phyloP scores from a whole-genome alignment of 768 basidiomycete species.

The Boletus fagicola region DNA sequence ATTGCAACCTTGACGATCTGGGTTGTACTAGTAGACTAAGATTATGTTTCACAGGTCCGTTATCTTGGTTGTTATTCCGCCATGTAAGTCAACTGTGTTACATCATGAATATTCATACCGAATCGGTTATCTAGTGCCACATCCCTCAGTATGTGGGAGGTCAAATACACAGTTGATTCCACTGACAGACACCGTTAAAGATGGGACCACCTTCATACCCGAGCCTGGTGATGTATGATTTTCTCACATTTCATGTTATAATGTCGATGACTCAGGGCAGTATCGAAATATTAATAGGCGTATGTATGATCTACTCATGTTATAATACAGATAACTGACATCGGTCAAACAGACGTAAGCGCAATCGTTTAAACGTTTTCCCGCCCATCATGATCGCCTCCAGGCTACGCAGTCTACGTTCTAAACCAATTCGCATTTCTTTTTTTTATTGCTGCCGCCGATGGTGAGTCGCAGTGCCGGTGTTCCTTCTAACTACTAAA shows the following conservation, averaged over 20 bases:
- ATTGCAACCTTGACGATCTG: neutral
- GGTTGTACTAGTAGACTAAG: neutral
- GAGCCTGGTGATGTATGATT: neutral
- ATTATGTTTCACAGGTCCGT: constrained; percentile 1
- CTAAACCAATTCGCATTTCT: neutral
- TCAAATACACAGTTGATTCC: neutral
- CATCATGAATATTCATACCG: no score
- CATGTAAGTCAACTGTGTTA: constrained; percentile 1
- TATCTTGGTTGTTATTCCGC: constrained; percentile 13
- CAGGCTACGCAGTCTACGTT: constrained; percentile 2
- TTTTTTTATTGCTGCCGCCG: constrained; percentile 3
- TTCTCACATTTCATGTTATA: neutral
- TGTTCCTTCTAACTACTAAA: neutral
- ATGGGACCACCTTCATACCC: neutral
- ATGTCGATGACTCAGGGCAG: neutral
- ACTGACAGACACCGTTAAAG: neutral
- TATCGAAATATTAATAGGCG: neutral
- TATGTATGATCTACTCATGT: neutral
- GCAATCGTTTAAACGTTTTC: neutral
- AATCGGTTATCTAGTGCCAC: neutral
- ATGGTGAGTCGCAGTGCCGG: neutral
- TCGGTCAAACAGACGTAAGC: constrained; percentile 8
- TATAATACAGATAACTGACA: neutral
- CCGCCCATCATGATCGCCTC: neutral
- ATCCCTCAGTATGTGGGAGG: neutral